Conservation (phyloP, 345 rosid genomes). For the Hevea brasiliensis region DNA sequence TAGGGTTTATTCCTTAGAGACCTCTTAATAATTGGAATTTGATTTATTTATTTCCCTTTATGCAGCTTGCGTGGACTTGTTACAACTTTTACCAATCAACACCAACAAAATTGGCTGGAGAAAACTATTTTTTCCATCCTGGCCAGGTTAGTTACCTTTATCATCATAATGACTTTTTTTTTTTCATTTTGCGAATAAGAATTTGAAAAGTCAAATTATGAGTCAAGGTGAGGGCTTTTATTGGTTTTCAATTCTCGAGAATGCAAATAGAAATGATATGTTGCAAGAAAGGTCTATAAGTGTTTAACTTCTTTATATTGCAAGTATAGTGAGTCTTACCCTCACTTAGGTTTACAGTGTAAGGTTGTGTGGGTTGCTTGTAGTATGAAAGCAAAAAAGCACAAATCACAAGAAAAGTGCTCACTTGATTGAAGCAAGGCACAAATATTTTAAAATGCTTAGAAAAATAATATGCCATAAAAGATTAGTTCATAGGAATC, state of each 20-base stretch:
- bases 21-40: background rate
- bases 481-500: too few relatives aligned
- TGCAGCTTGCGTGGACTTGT: slow-evolving; percentile 98
- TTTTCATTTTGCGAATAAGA: background rate
- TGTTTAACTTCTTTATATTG: background rate
- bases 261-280: background rate
- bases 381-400: too few relatives aligned
- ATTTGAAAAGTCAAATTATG: too few relatives aligned
- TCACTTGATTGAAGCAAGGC: too few relatives aligned
- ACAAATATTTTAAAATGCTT: too few relatives aligned
- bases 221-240: too few relatives aligned
- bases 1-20: background rate
- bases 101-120: slow-evolving; percentile 92
- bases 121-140: slow-evolving; percentile 78
- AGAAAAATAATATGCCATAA: too few relatives aligned
- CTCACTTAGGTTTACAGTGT: background rate
- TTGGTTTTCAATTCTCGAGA: background rate
- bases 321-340: background rate
- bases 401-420: too few relatives aligned
- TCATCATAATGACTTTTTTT: background rate
- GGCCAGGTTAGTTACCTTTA: slow-evolving; percentile 52
- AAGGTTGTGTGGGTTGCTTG: too few relatives aligned
- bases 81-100: slow-evolving; percentile 94
- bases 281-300: background rate
- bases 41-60: background rate